phyloP scores from a whole-genome alignment of 345 rosid species.

The Sisymbrium altissimum region DNA sequence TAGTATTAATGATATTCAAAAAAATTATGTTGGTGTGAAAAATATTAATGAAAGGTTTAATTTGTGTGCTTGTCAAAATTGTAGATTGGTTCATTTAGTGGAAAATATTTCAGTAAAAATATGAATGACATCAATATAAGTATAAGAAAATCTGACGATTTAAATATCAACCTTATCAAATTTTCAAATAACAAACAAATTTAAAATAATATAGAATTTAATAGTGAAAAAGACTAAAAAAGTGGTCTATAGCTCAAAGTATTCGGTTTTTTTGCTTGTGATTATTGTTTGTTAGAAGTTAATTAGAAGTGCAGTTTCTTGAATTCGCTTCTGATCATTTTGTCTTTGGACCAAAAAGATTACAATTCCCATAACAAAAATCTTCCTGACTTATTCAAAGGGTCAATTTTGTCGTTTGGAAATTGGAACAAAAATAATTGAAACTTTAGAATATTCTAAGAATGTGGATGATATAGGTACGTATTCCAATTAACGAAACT shows the following conservation, averaged over 20 bases:
- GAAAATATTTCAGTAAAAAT: too few species aligned
- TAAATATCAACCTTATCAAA: too few species aligned
- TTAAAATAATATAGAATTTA: too few species aligned
- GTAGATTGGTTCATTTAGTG: too few species aligned
- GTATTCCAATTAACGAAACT: not conserved
- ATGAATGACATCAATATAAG: too few species aligned
- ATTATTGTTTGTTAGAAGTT: not conserved
- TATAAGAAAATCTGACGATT: too few species aligned
- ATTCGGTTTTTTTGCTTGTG: not conserved
- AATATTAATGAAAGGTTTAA: too few species aligned
- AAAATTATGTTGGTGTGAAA: too few species aligned
- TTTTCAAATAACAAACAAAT: too few species aligned
- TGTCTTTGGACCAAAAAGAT: conserved; percentile 20
- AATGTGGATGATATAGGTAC: not conserved
- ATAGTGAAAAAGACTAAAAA: not conserved
- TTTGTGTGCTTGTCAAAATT: too few species aligned
- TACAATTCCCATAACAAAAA: not conserved
- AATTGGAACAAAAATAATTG: conserved; percentile 18
- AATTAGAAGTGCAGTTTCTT: not conserved
- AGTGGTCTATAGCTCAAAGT: not conserved
- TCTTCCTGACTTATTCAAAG: not conserved
- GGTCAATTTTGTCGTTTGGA: conserved; percentile 14
- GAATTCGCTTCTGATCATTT: not conserved
- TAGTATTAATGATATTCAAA: not conserved
- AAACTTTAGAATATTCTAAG: not conserved